These are phyloP conservation scores for Cenchrus americanus DNA, from an alignment of 176 grass and related monocot species.

Conservation along the genomic window DNA sequence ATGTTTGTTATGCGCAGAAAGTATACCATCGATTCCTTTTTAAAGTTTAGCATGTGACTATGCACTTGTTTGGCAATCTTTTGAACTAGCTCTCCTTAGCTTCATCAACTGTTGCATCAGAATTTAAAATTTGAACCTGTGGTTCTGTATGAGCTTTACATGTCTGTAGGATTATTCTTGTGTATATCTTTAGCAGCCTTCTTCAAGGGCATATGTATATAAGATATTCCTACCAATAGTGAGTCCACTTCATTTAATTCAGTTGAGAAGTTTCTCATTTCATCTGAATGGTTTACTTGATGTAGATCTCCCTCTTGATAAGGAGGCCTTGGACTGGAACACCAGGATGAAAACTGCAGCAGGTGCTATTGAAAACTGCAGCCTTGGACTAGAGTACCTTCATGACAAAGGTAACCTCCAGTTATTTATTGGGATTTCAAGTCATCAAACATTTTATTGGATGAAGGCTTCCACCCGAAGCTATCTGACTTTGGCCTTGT, in stretches of 20 bases:
- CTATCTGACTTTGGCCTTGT: constrained; percentile 87
- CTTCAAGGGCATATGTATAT: constrained; percentile 7
- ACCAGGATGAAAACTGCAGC: constrained; percentile 88
- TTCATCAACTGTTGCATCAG: not conserved
- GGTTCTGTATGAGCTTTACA: not conserved
- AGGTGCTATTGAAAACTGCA: constrained; percentile 77
- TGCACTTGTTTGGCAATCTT: not conserved
- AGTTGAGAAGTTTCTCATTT: constrained; percentile 9
- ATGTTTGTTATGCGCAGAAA: not conserved
- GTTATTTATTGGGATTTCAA: constrained; percentile 93
- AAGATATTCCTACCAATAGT: constrained; percentile 14
- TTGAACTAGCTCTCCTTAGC: not conserved
- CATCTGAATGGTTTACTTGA: constrained; percentile 25
- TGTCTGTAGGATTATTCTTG: not conserved
- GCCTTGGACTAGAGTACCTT: constrained; percentile 87
- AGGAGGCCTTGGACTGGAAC: constrained; percentile 84
- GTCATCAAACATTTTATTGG: constrained; percentile 84
- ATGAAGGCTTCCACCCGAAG: constrained; percentile 72
- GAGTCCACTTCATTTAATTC: not conserved
- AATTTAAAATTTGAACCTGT: not conserved
- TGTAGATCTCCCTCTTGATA: constrained; percentile 76
- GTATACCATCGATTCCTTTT: not conserved
- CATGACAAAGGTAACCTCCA: constrained; percentile 89
- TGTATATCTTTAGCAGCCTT: not conserved
- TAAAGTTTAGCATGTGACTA: not conserved